Base-by-base conservation (phyloP, 345 rosid genomes). In the Murraya koenigii region DNA sequence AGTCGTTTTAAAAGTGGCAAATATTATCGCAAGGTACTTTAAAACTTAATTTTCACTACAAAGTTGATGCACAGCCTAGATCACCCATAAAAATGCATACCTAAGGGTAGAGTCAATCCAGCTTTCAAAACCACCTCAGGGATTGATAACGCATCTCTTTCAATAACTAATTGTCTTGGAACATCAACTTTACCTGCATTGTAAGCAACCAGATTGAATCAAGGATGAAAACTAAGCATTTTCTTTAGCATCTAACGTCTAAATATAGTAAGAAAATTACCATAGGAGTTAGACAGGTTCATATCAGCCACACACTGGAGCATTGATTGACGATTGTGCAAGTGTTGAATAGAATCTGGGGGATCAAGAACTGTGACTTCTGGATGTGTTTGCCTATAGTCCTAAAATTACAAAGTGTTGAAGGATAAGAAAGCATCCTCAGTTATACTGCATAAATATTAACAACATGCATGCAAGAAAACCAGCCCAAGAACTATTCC, bases 361-460 rank as follows among this genome's bases (percentile, higher is more conserved):
- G 97, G 97, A 83, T 92, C 94, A 56, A 92, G 97, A 81, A 92
- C 94, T 38, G 97, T 88, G 79, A 92, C 97, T 82, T 89, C 97
- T 25, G 94, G 97, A 83, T 92, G 93, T 65, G 89, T 80, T 71
- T 25, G 82, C 76, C 94, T 69, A 77, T 90, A 92, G 26, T 90
- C 97, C 97, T 92, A 77, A 75, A 86, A 71, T 75, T 67, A 39
- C 26, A 66, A 65, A 14, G 26, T 59, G 58, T 67, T 25, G 33
- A 39, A 73, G 66, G 47, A 44, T 66, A 28, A 72, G 66, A 68
- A 61, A 38, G 54, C 56, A 28, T 4, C 0, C 41, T 54, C 10
- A 5, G 17, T 52, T 25, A 23, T 33, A 7, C 7, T 63, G 54
- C 55, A 23, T 23, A 25, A 19, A 38, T 4, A 66, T 26, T 49